Base-by-base conservation (phyloP, 1,284 basidiomycete species). In the Coriolopsis trogii region DNA sequence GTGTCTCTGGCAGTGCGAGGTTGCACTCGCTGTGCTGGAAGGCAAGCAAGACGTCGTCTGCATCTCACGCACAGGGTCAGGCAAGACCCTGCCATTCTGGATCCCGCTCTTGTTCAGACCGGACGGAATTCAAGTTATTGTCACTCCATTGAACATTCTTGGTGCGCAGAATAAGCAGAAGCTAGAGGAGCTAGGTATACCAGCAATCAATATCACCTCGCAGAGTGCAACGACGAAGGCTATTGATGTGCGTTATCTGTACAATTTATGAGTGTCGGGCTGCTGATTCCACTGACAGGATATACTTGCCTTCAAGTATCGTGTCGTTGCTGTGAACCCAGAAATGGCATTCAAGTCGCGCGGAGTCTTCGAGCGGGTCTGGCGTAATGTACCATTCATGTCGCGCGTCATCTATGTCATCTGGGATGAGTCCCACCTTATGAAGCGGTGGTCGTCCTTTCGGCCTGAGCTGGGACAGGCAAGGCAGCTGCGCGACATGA, bases 341-440 rank as follows among this genome's bases (percentile, higher is more conserved):
- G 70, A 74, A 54, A 48, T 66, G 1, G 40, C 70, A 1, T 64
- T 71, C 42, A 54, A 61, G 8, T 51, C 60, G 0, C 46, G 50
- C 21, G 49, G 59, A 0, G 42, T 56, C 0, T 63, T 70, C 29
- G 44, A 58, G 8, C 45, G 53, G 16, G 58, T 73, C 1, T 71
- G 65, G 63, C 63, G 61, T 13, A 58, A 66, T 3, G 24, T 49
- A 0, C 38, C 38, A 0, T 67, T 74, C 41, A 63, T 59, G 7
- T 55, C 44, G 4, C 31, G 46, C 1, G 25, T 74, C 0, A 42
- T 71, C 9, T 63, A 59, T 44, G 39, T 75, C 13, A 55, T 68
- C 1, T 69, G 68, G 46, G 72, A 75, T 49, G 70, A 76, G 55
- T 72, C 55, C 0, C 72, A 76, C 33, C 72, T 70, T 46, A 62